Conservation (phyloP, 352 stramenopile genomes). For the Globisporangium heterothallicum region DNA sequence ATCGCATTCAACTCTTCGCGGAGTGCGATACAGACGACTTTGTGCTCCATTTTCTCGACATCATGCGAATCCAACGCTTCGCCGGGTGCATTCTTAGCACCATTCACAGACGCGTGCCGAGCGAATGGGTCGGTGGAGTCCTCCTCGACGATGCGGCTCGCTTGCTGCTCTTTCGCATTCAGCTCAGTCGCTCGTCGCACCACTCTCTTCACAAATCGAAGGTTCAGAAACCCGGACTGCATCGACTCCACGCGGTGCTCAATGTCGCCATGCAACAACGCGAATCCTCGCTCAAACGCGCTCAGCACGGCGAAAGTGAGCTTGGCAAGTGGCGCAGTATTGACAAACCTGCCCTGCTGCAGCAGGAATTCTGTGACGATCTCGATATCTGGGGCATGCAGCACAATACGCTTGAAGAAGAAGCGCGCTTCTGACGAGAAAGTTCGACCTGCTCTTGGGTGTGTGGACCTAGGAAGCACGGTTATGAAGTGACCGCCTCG, state of each 20-base stretch:
- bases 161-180: slow-evolving; percentile 13
- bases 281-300: slow-evolving; percentile 24
- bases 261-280: slow-evolving; percentile 6
- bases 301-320: slow-evolving; percentile 26
- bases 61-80: slow-evolving; percentile 13
- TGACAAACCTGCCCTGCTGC: slow-evolving; percentile 25
- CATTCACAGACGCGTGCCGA: slow-evolving; percentile 2
- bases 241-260: background rate
- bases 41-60: slow-evolving; percentile 33
- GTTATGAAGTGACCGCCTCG: slow-evolving; percentile 39
- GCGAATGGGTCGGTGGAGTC: no score
- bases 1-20: slow-evolving; percentile 22
- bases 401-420: slow-evolving; percentile 35
- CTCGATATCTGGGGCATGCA: slow-evolving; percentile 33
- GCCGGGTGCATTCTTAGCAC: background rate
- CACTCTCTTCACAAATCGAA: slow-evolving; percentile 18
- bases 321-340: slow-evolving; percentile 25
- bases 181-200: slow-evolving; percentile 21
- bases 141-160: background rate
- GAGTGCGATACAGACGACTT: slow-evolving; percentile 31
- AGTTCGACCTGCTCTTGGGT: no score
- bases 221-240: slow-evolving; percentile 3
- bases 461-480: background rate
- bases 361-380: slow-evolving; percentile 41
- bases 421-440: slow-evolving; percentile 15